Evolutionary conservation across 2,329 filamentous ascomycete genomes (phyloP).

Genomic region (Chaetomium strumarium): DNA sequence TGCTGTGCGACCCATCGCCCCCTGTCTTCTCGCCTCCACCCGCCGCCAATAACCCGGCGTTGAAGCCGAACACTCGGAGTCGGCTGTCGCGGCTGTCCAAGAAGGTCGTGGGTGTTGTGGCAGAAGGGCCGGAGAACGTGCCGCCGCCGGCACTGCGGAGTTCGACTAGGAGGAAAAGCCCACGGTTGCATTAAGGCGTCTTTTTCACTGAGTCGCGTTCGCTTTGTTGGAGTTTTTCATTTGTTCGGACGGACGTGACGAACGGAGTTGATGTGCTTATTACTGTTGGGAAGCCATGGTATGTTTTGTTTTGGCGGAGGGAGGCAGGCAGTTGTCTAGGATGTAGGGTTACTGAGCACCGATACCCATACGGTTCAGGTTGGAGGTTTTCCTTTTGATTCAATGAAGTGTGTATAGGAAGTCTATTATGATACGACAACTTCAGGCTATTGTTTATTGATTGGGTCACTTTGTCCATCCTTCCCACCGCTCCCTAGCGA

Average conservation of each 20-base stretch:
- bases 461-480: background rate
- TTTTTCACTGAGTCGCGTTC: background rate
- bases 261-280: background rate
- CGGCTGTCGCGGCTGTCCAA: conserved; percentile 30
- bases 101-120: conserved; percentile 25
- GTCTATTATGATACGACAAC: background rate
- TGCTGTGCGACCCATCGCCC: conserved; percentile 40
- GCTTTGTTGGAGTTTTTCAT: background rate
- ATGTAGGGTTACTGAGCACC: conserved; percentile 18
- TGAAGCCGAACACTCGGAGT: conserved; percentile 38
- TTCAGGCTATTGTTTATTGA: background rate
- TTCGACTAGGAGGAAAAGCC: conserved; percentile 48
- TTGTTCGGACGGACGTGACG: background rate
- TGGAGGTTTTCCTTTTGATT: conserved; percentile 2
- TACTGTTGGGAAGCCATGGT: too few relatives aligned
- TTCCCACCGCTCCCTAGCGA: too few relatives aligned
- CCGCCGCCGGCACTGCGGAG: conserved; percentile 42
- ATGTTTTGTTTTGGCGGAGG: background rate
- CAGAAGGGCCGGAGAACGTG: conserved; percentile 48
- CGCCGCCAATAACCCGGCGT: conserved; percentile 1
- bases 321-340: conserved; percentile 7
- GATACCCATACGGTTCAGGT: conserved; percentile 12
- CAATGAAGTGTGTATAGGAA: background rate
- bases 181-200: conserved; percentile 35
- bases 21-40: conserved; percentile 19